Base-by-base conservation (phyloP, 2,329 filamentous ascomycete species). In the Penicillium expansum region DNA sequence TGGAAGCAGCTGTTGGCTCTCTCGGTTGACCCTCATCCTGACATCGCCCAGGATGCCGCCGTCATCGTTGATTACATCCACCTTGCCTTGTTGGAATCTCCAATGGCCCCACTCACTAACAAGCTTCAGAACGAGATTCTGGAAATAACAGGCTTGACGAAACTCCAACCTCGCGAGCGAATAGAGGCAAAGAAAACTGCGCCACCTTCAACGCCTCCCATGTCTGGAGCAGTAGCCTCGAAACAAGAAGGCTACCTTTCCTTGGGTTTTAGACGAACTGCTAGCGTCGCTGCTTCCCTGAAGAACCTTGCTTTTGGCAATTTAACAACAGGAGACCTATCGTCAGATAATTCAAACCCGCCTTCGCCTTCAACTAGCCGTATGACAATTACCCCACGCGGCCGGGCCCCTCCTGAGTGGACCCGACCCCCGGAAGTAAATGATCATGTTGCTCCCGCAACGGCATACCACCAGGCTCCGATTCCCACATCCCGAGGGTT, bases 1-100 rank as follows among this genome's bases (percentile, higher is more conserved):
- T 99, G 94, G 94, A 94, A 96, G 72, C 90, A 97, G 68, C 82
- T 95, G 42, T 80, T 97, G 57, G 90, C 96, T 60, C 82, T 97
- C 73, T 93, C 91, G 43, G 91, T 96, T 18, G 94, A 99, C 70
- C 93, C 94, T 39, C 92, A 97, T 69, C 92, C 93, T 1, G 93
- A 97, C 69, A 90, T 97, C 33, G 90, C 95, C 61, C 84, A 88
- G 62, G 90, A 94, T 71, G 93, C 92, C 10, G 87, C 86, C 6
- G 82, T 88, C n/a, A 86, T 97, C 43, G 85, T 96, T 30, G 94
- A 99, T 73, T 90, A 89, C 67, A 83, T 97, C 27, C 87, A 97
- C 69, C 83, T 89, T 49, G 83, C 86, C 0, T 80, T 99, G 13
- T 77, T 96, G 6, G 84, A 88, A 49, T 97, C 93, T 0, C 83